A percentile compares a stretch with the other conserved stretches of the same genome.
Conservation (phyloP, 177 flowering plant species). For the Vitis hybrid region DNA sequence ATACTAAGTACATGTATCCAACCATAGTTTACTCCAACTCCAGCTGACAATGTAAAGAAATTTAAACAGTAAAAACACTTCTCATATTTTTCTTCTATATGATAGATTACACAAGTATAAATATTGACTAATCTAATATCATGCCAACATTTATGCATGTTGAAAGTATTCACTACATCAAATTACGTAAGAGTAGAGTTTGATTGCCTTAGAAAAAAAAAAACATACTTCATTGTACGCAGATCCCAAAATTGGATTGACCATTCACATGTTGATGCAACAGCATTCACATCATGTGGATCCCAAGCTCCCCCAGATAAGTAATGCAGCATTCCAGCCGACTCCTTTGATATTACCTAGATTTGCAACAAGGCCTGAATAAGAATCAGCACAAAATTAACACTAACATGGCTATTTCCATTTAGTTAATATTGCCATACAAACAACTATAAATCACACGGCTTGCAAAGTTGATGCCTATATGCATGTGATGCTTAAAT, state of each 20-base stretch:
- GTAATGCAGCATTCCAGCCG: constrained; percentile 78
- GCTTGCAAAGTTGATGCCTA: no score
- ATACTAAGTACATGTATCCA: no score
- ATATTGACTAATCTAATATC: no score
- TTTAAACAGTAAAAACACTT: no score
- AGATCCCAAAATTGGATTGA: constrained; percentile 90
- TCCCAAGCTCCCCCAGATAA: constrained; percentile 98
- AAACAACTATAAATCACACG: no score
- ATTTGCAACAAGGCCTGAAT: constrained; percentile 35
- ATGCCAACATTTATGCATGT: no score
- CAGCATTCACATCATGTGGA: constrained; percentile 82
- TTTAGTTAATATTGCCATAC: no score
- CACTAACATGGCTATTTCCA: neutral
- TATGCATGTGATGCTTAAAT: no score
- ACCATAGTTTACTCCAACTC: no score
- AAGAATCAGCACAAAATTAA: constrained; percentile 21
- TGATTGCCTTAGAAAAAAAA: neutral
- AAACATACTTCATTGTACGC: constrained; percentile 83
- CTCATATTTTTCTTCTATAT: no score
- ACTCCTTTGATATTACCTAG: constrained; percentile 83
- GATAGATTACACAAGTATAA: no score
- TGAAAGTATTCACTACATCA: neutral
- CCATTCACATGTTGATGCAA: constrained; percentile 84
- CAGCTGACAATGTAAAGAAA: no score
- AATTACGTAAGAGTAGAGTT: neutral